Evolutionary conservation across 257 asterid species (phyloP), one percentile per base, ranked within the genome.

Genomic region (Solanum piurae): DNA sequence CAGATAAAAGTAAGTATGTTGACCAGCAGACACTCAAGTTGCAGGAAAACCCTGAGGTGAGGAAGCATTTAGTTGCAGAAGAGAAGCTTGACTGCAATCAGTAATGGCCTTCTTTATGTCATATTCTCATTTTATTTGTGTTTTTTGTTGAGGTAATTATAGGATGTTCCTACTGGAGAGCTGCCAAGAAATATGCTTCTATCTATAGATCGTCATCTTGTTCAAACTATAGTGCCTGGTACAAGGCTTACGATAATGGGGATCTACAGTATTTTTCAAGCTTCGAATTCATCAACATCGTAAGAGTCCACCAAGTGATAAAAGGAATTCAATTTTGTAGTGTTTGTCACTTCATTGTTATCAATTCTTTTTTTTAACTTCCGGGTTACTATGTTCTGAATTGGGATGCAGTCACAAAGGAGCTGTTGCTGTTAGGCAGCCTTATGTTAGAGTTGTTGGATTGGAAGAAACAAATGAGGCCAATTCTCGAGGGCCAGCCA

Each of bases 151-250:
- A 80, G 76, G 86, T 71, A 88, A 90, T 83, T 69, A 16, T 91
- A 97, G 99, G 99, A 97, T 88, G 99, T 97, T 74, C 99, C 99
- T 68, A 97, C 99, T 33, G 99, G 99, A 72, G 99, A 97, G 93
- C 90, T 97, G 86, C 99, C 99, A 68, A 96, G 99, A 87, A 97
- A 97, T 92, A 94, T 97, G 90, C 99, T 97, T 86, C 93, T 97
- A 72, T 97, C 99, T 21, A 82, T 97, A 87, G 99, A 97, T 91
- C 98, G 99, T 76, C 99, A 96, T 92, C 98, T 97, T 86, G 99
- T 96, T 91, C 99, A 97, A 92, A 95, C 99, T 89, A 96, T 97
- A 90, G 99, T 97, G 88, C 99, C 99, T 75, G 99, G 99, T 83
- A 95, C 98, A 68, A 97, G 99, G 92, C 91, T 97, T 92, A 95